A percentile compares a stretch with the other conserved stretches of the same genome.
These are phyloP conservation scores for Aristolochia contorta DNA, from an alignment of 164 flowering plant species.

Conservation along the genomic window DNA sequence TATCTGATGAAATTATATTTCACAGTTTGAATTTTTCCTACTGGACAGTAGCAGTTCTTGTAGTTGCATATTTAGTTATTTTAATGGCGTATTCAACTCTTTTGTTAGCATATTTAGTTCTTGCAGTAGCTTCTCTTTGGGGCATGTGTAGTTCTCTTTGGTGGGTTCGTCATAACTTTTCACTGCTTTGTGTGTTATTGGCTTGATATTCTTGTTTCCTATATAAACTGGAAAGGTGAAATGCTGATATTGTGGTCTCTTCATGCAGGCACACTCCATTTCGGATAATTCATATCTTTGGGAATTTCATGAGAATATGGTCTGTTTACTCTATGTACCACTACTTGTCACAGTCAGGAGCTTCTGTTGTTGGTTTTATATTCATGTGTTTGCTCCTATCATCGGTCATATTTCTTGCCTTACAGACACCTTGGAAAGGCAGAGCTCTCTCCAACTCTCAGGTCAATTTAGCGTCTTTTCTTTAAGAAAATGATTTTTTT, in stretches of 20 bases:
- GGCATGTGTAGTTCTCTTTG: not conserved
- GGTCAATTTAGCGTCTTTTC: slow-evolving; percentile 25
- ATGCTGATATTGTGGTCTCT: slow-evolving; percentile 2
- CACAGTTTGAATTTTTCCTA: too few relatives aligned
- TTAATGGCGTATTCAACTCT: too few relatives aligned
- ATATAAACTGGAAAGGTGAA: not conserved
- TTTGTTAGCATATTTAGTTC: too few relatives aligned
- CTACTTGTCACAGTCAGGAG: slow-evolving; percentile 61
- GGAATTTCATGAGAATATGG: slow-evolving; percentile 87
- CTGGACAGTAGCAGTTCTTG: too few relatives aligned
- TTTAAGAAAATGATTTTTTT: not conserved
- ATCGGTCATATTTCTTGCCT: slow-evolving; percentile 46
- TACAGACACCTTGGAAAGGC: slow-evolving; percentile 98
- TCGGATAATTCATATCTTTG: slow-evolving; percentile 68
- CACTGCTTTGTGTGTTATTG: not conserved
- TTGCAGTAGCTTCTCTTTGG: not conserved
- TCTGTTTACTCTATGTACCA: slow-evolving; percentile 79
- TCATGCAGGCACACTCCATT: slow-evolving; percentile 70
- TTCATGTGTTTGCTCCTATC: slow-evolving; percentile 80
- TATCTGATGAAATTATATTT: too few relatives aligned
- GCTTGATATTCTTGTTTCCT: not conserved
- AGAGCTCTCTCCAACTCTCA: slow-evolving; percentile 78
- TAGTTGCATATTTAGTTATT: too few relatives aligned
- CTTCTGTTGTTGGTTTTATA: slow-evolving; percentile 62
- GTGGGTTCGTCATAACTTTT: not conserved